These are phyloP conservation scores for Rubus idaeus DNA, from an alignment of 306 rosid genomes.

Conservation along the genomic window DNA sequence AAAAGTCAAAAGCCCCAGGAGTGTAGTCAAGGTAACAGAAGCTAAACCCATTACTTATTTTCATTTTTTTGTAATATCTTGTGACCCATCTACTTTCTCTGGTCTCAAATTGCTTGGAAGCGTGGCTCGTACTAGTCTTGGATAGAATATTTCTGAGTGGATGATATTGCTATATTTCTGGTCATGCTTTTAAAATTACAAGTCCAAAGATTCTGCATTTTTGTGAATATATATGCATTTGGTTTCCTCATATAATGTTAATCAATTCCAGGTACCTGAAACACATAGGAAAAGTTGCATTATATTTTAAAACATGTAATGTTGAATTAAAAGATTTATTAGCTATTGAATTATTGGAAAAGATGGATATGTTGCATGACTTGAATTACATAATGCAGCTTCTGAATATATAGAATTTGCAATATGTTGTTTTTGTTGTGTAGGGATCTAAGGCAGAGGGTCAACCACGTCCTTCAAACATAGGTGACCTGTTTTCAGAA, in stretches of 20 bases:
- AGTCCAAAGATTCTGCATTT: not conserved
- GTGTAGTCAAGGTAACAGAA: slow-evolving; percentile 62
- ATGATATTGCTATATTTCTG: not conserved
- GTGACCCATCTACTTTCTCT: not conserved
- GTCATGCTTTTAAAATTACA: slow-evolving; percentile 16
- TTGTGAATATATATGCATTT: too few relatives aligned
- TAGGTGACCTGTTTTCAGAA: slow-evolving; percentile 92
- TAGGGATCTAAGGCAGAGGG: slow-evolving; percentile 58
- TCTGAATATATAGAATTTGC: not conserved
- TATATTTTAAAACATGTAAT: not conserved
- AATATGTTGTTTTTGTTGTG: slow-evolving; percentile 10
- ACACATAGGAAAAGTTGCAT: not conserved
- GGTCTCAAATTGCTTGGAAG: not conserved
- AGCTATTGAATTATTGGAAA: not conserved
- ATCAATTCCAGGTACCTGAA: not conserved
- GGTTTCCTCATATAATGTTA: slow-evolving; percentile 6
- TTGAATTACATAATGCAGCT: not conserved
- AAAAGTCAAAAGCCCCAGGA: slow-evolving; percentile 62
- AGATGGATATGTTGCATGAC: not conserved
- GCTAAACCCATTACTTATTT: slow-evolving; percentile 13
- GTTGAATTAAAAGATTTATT: not conserved
- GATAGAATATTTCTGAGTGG: not conserved
- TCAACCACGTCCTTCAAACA: slow-evolving; percentile 64
- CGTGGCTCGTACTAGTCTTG: not conserved
- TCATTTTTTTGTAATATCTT: not conserved